Conservation (phyloP, 2,329 filamentous ascomycete species). For the Fusarium sp. region DNA sequence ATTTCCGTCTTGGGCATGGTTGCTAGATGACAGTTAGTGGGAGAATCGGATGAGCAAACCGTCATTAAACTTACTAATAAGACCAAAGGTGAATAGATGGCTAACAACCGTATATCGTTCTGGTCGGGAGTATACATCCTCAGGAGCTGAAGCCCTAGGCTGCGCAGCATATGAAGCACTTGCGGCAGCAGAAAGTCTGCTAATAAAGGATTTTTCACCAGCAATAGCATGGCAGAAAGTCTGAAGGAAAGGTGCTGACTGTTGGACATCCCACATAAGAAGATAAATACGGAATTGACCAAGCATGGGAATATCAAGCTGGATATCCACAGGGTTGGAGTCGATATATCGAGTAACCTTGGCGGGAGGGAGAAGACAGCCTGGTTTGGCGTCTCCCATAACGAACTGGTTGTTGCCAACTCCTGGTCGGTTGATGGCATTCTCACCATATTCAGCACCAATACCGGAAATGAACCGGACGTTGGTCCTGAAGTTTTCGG, state of each 20-base stretch:
- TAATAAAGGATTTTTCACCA: conserved; percentile 65
- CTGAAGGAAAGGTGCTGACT: conserved; percentile 67
- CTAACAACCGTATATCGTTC: conserved; percentile 76
- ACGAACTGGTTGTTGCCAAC: conserved; percentile 53
- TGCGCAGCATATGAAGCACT: conserved; percentile 70
- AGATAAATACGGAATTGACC: conserved; percentile 83
- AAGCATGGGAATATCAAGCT: conserved; percentile 81
- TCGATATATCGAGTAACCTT: conserved; percentile 80
- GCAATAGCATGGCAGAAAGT: conserved; percentile 67
- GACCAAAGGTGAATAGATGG: conserved; percentile 74
- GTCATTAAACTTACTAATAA: conserved; percentile 67
- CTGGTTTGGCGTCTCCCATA: conserved; percentile 63
- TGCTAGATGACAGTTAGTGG: conserved; percentile 52
- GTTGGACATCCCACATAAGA: conserved; percentile 71
- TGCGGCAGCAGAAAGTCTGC: conserved; percentile 68
- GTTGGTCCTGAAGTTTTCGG: conserved; percentile 76
- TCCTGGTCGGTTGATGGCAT: conserved; percentile 59
- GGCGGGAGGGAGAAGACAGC: conserved; percentile 71
- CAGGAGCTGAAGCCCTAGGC: conserved; percentile 65
- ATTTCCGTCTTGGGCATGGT: conserved; percentile 70
- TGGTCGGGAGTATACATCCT: conserved; percentile 74
- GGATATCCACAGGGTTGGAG: conserved; percentile 80
- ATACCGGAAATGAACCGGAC: conserved; percentile 79
- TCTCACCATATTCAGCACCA: conserved; percentile 70
- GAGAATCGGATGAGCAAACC: neutral